These are phyloP conservation scores for Sporothrix luriei DNA, from an alignment of 2,329 filamentous ascomycete genomes.

Conservation along the genomic window DNA sequence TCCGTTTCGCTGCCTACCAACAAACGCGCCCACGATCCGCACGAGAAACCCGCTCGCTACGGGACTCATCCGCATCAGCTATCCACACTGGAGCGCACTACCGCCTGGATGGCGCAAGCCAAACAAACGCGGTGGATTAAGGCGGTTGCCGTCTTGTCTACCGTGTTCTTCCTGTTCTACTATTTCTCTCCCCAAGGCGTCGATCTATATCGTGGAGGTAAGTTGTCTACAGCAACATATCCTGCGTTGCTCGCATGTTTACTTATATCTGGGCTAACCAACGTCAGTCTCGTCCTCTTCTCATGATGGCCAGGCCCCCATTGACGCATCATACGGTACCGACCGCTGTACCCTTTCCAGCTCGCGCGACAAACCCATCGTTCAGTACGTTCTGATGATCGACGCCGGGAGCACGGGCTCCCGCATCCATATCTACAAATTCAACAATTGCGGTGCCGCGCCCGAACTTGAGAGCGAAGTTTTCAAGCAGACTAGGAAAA, in stretches of 20 bases:
- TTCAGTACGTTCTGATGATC: slow-evolving; percentile 98
- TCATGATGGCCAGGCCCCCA: slow-evolving; percentile 55
- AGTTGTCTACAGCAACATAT: slow-evolving; percentile 28
- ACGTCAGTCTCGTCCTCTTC: slow-evolving; percentile 14
- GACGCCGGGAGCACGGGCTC: slow-evolving; percentile 97
- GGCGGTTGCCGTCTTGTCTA: slow-evolving; percentile 63
- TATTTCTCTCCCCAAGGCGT: slow-evolving; percentile 64
- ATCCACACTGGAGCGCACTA: slow-evolving; percentile 56
- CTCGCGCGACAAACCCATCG: slow-evolving; percentile 86
- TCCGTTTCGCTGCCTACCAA: slow-evolving; percentile 66
- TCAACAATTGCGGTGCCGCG: slow-evolving; percentile 97
- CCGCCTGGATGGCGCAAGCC: slow-evolving; percentile 63
- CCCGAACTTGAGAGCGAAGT: slow-evolving; percentile 90
- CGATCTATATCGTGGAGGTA: slow-evolving; percentile 56
- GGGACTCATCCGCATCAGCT: slow-evolving; percentile 50
- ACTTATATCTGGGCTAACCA: slow-evolving; percentile 1
- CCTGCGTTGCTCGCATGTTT: background rate
- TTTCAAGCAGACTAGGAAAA: slow-evolving; percentile 91
- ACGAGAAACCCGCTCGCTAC: slow-evolving; percentile 68
- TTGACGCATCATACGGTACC: slow-evolving; percentile 66
- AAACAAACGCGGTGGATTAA: slow-evolving; percentile 68
- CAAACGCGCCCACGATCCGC: slow-evolving; percentile 61
- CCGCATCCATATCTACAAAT: slow-evolving; percentile 96
- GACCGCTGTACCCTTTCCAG: slow-evolving; percentile 79
- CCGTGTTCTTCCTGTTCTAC: slow-evolving; percentile 64